Evolutionary conservation across 1,284 basidiomycete genomes (phyloP), one percentile per base, ranked within the genome.

Genomic region (Papiliotrema flavescens): DNA sequence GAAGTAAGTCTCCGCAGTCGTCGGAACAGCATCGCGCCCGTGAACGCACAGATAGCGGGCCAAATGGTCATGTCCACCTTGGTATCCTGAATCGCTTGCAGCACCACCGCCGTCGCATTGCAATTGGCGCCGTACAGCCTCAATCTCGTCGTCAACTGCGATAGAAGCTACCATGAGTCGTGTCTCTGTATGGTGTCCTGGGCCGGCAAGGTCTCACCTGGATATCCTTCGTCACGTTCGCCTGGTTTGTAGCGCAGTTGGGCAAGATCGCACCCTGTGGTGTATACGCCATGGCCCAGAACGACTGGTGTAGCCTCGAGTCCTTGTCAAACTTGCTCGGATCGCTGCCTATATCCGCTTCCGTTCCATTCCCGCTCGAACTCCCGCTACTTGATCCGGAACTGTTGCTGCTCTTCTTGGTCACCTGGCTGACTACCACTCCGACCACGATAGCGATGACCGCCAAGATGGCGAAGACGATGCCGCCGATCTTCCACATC

Each of bases 41-140:
- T 20, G 8, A 32, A 45, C 71, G 62, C 48, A 74, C 71, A 97
- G 66, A 89, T 90, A 28, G 86, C 94, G n/a, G 92, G 80, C 76
- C 80, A 96, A 15, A 97, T 88, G 11, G 78, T 79, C 83, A 98
- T 82, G 76, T 95, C 81, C 51, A 91, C 89, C 74, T 95, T 90
- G 47, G 92, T 95, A 66, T 86, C 84, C 67, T 87, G 80, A 71
- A 98, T 89, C 0, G 89, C 90, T 62, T 89, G 84, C 36, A 92
- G 80, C 1, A 82, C 79, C 22, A 81, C 63, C 14, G 78, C 75
- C 2, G 80, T 79, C 40, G 79, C 77, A 60, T 81, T 79, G 66
- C 82, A 84, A 58, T 82, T 73, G 19, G 73, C 70, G 14, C 73
- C 73, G 60, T 77, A 77, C 35, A 76, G 59, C 22, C 74, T 59